Base-by-base conservation (phyloP, 2,329 filamentous ascomycete species). In the Rachicladosporium sp. region DNA sequence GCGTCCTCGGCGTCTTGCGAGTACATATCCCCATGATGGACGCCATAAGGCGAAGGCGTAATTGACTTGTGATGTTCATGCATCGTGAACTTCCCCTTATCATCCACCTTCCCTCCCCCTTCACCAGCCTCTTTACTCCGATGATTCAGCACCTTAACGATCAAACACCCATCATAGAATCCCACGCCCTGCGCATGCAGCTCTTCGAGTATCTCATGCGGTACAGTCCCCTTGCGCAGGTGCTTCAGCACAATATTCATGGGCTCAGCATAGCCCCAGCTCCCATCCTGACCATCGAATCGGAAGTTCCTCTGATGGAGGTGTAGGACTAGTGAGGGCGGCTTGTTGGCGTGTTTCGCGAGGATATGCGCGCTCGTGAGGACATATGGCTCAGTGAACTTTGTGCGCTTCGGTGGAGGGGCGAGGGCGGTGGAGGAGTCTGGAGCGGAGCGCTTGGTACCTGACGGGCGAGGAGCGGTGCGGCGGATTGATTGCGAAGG, bases 101-200 rank as follows among this genome's bases (percentile, higher is more conserved):
- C 80, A 38, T 65, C 68, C 37, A 67, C 46, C 36, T 71, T 41
- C 66, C 64, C 50, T 42, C 61, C 46, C 45, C 56, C 38, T 47
- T 51, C 33, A 57, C 53, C 40, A 27, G 23, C 23, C 23, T 27
- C 23, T 27, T 27, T 27, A 27, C 23, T 27, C 71, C 82, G 84
- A 65, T 94, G 84, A 57, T 96, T 85, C 53, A 93, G 76, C n/a
- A 96, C 69, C 59, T 93, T 81, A 29, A 98, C 87, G 50, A 98
- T 96, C 42, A 98, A 72, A 55, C 89, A 94, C 27, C 75, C 87
- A 60, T 96, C 88, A 58, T 96, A 98, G 57, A 94, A 96, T 6
- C 73, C 71, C 10, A 94, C 81, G 12, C 78, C 76, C 11, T 70
- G 69, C 35, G 76, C 71, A 21, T 78, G 71, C 40, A 98, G 75